These are phyloP conservation scores for Chlorella vulgaris DNA, from an alignment of 139 green algal genomes.

Conservation along the genomic window DNA sequence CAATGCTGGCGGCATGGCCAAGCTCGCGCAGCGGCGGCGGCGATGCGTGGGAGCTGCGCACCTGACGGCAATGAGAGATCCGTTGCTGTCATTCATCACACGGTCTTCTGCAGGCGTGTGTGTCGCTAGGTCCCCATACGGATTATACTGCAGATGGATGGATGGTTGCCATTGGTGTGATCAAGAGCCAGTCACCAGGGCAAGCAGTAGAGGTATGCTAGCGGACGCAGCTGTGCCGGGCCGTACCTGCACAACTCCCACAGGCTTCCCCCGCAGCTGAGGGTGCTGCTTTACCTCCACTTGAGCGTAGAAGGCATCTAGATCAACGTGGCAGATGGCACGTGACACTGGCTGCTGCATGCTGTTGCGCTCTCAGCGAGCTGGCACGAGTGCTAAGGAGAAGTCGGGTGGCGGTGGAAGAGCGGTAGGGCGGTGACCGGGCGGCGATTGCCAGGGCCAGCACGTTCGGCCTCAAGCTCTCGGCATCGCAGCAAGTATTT, in stretches of 20 bases:
- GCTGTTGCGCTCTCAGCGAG: not conserved
- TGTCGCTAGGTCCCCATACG: conserved; percentile 48
- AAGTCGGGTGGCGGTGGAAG: too few relatives aligned
- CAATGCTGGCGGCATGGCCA: not conserved
- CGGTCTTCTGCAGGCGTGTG: conserved; percentile 49
- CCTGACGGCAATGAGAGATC: conserved; percentile 77
- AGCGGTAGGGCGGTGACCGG: too few relatives aligned
- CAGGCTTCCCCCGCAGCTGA: conserved; percentile 55
- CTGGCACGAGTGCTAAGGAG: too few relatives aligned
- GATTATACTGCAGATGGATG: conserved; percentile 83
- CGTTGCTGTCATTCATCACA: conserved; percentile 60
- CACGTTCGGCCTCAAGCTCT: too few relatives aligned
- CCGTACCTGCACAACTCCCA: conserved; percentile 39
- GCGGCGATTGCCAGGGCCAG: too few relatives aligned
- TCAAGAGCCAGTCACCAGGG: too few relatives aligned
- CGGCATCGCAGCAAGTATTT: too few relatives aligned
- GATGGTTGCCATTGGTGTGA: too few relatives aligned
- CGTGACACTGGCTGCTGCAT: conserved; percentile 7
- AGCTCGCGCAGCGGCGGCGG: too few relatives aligned
- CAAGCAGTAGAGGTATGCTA: too few relatives aligned
- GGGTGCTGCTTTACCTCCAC: conserved; percentile 19
- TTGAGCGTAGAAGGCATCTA: conserved; percentile 71
- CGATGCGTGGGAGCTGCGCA: too few relatives aligned
- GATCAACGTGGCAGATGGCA: conserved; percentile 60
- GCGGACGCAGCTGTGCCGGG: too few relatives aligned